Evolutionary conservation across 768 basidiomycete species (phyloP), one percentile per base, ranked within the genome.

Genomic region (Lactarius pseudohatsudake): DNA sequence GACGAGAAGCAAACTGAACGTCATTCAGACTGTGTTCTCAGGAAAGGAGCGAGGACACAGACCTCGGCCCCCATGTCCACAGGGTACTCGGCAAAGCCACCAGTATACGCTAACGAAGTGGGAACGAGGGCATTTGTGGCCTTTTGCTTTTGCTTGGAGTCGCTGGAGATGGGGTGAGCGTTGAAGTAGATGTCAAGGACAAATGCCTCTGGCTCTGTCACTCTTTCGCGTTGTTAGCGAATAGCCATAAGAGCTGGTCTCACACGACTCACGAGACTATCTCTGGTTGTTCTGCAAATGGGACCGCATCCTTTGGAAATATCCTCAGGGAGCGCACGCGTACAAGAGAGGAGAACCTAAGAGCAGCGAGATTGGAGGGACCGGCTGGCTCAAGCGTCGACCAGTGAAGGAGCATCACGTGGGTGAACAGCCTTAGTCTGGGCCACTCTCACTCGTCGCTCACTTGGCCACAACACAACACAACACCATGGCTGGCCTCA

Each of bases 151-250:
- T 84, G 84, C 72, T 85, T 87, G 4, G 74, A 74, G 54, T 80
- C 76, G 1, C 77, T 72, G 28, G 77, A 67, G 4, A 85, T 78
- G 1, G 85, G 81, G 36, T 86, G 84, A 0, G 89, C 86, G 76
- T 91, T 92, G 77, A 93, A 87, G 75, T 85, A 91, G 10, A 92
- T 77, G 62, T 92, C 84, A 20, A 91, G 78, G 72, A 86, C 88
- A 78, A 92, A 92, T 0, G 88, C 82, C 7, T 85, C 82, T 0
- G 90, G 91, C 68, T 88, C 84, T 32, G 91, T 93, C 66, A 79
- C 77, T 63, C 91, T 92, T 22, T 34, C 45, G 28, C 15, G 30
- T 30, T 36, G 57, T 68, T n/a, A 56, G 61, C 41, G 59, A 50
- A 41, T 20, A 0, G 47, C 2, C 8, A 13, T 11, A 8, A 50